Conservation (phyloP, 768 basidiomycete genomes). For the Mycena rebaudengoi region DNA sequence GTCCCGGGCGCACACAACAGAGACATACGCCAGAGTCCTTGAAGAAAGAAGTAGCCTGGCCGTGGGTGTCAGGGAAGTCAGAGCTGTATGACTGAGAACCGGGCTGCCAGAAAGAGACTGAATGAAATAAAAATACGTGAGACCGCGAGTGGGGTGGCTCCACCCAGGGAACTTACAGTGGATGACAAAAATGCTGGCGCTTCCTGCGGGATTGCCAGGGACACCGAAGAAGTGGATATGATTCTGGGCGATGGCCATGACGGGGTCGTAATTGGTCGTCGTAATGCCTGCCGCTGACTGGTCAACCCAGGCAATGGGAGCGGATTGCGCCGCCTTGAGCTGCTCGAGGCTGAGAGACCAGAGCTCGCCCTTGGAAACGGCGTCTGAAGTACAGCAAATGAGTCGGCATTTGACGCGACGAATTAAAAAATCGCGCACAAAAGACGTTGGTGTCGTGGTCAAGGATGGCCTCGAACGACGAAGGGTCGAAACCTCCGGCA, state of each 20-base stretch:
- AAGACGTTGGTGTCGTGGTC: constrained; percentile 96
- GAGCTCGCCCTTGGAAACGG: constrained; percentile 69
- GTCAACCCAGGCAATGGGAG: constrained; percentile 69
- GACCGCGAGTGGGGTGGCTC: background rate
- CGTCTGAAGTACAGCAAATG: constrained; percentile 54
- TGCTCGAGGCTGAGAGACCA: constrained; percentile 76
- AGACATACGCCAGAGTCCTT: constrained; percentile 53
- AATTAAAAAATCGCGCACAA: constrained; percentile 53
- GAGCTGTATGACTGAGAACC: constrained; percentile 62
- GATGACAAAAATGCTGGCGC: constrained; percentile 83
- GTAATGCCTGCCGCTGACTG: constrained; percentile 66
- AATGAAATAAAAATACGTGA: background rate
- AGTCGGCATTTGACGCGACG: background rate
- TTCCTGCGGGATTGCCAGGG: constrained; percentile 71
- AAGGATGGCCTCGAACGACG: constrained; percentile 74
- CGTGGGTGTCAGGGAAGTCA: constrained; percentile 69
- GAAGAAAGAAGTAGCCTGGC: constrained; percentile 74
- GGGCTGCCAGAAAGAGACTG: constrained; percentile 86
- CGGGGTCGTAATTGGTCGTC: constrained; percentile 65
- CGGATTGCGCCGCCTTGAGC: constrained; percentile 67
- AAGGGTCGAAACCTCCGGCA: constrained; percentile 65
- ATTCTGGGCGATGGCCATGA: constrained; percentile 86
- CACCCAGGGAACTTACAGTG: constrained; percentile 66
- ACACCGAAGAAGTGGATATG: constrained; percentile 87
- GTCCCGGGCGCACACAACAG: background rate